Evolutionary conservation across 2,329 filamentous ascomycete species (phyloP).

Genomic region (Fulvia fulva): DNA sequence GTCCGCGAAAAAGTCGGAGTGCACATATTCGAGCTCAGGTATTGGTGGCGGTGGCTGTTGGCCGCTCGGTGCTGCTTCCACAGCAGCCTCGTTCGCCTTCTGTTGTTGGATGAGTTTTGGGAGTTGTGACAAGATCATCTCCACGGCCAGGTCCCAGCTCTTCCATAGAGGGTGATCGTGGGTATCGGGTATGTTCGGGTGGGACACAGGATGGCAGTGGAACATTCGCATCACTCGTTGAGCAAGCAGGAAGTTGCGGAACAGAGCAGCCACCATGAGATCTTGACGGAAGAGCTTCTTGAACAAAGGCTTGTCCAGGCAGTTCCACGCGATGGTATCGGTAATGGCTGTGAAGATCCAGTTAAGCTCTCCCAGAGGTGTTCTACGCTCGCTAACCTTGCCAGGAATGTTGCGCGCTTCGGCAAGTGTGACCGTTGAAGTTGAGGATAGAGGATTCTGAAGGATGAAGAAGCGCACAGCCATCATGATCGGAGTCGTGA

Average conservation of each 20-base stretch:
- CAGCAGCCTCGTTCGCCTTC: constrained; percentile 50
- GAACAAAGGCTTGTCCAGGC: constrained; percentile 81
- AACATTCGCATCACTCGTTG: constrained; percentile 96
- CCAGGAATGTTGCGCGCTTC: constrained; percentile 87
- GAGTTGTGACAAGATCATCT: constrained; percentile 87
- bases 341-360: constrained; percentile 99
- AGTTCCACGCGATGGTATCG: constrained; percentile 98
- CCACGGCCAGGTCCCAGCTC: constrained; percentile 95
- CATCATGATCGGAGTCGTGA: constrained; percentile 97
- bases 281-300: constrained; percentile 97
- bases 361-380: constrained; percentile 91
- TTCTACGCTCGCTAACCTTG: constrained; percentile 84
- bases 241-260: constrained; percentile 90
- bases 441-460: constrained; percentile 70
- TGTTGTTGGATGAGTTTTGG: constrained; percentile 76
- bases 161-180: constrained; percentile 94
- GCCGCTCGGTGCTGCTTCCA: constrained; percentile 19
- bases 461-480: constrained; percentile 93
- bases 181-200: constrained; percentile 86
- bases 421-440: constrained; percentile 64
- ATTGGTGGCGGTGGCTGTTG: constrained; percentile 15
- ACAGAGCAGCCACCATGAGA: constrained; percentile 96
- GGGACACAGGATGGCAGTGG: constrained; percentile 90
- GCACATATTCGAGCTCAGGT: constrained; percentile 79
- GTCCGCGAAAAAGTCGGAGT: constrained; percentile 94